These are phyloP conservation scores for Arctium minus DNA, from an alignment of 129 eudicot species.

Conservation along the genomic window DNA sequence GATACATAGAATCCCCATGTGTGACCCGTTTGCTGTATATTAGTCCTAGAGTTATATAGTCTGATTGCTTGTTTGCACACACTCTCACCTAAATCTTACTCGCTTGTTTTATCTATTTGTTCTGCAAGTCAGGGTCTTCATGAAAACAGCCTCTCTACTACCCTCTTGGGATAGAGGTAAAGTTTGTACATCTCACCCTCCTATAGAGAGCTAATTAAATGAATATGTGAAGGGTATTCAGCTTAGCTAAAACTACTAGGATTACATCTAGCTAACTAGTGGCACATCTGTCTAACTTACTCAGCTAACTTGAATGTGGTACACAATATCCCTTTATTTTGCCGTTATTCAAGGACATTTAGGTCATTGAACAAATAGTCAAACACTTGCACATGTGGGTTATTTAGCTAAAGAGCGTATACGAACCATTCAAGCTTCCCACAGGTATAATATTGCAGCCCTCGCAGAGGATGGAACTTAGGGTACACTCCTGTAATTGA, in stretches of 20 bases:
- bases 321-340: not conserved
- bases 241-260: not conserved
- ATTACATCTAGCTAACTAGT: no score
- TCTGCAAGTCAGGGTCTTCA: no score
- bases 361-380: not conserved
- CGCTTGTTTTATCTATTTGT: no score
- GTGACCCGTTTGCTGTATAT: no score
- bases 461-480: conserved; percentile 67
- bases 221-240: not conserved
- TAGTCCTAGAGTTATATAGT: no score
- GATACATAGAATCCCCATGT: no score
- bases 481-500: conserved; percentile 71
- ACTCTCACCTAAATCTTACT: no score
- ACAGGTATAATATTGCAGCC: conserved; percentile 81
- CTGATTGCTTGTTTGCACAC: no score
- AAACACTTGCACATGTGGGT: not conserved
- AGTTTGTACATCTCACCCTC: no score
- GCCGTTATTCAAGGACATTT: not conserved
- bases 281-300: not conserved
- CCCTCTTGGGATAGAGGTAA: no score
- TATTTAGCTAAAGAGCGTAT: not conserved
- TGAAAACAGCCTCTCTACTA: no score
- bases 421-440: conserved; percentile 91
- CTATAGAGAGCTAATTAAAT: no score
- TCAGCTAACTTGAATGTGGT: not conserved